Base-by-base conservation (phyloP, 371 early-diverging fungal genomes). In the Syncephalis fuscata region DNA sequence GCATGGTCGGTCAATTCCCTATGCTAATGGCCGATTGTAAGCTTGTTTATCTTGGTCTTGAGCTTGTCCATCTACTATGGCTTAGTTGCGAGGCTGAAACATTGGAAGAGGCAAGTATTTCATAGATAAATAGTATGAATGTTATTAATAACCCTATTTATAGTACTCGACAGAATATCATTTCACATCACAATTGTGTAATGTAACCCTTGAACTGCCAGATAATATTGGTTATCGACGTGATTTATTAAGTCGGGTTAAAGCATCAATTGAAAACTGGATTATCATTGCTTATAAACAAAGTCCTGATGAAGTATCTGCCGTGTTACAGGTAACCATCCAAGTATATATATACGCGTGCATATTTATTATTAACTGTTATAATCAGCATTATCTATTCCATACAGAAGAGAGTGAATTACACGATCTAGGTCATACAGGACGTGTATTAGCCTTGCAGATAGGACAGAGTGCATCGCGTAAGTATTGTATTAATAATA, bases 41-140 rank as follows among this genome's bases (percentile, higher is more conserved):
- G 0, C 59, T 78, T 4, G 44, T 85, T 20, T 68, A 69, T 8
- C 61, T 80, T 7, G 53, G 82, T 32, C 57, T 87, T 36, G 88
- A 87, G 59, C 58, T 87, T 25, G 74, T 82, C 10, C 85, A 85
- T 41, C 60, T 87, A 2, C 62, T 83, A 5, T 87, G 86, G 86
- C 61, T 73, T 48, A 72, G 81, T 48, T 87, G 88, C 49, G 81
- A 83, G 55, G 78, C 80, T 8, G 86, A 83, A 66, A 73, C 76
- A 48, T 71, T 76, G 39, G 83, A 84, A 48, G 84, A 84, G 55
- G 67, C 63, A 57, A 37, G 7, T 27, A 42, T n/a, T n/a, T n/a
- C n/a, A n/a, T n/a, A n/a, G n/a, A n/a, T n/a, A n/a, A n/a, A n/a
- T n/a, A n/a, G n/a, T n/a, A n/a, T n/a, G n/a, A n/a, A n/a, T n/a